These are phyloP conservation scores for Didymella keratinophila DNA, from an alignment of 2,329 filamentous ascomycete species.

Conservation along the genomic window DNA sequence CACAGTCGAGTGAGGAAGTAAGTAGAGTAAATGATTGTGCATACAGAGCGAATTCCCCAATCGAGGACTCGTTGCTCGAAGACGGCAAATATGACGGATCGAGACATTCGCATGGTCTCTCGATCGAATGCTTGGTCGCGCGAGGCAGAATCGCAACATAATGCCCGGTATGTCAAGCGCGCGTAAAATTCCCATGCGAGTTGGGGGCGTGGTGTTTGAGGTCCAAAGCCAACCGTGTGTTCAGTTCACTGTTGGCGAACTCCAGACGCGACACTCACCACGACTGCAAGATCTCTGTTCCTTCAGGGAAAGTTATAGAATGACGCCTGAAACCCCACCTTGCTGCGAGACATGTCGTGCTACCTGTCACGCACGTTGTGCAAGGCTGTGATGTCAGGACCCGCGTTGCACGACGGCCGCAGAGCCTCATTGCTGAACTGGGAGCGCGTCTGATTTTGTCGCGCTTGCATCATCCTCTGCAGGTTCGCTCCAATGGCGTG, in stretches of 20 bases:
- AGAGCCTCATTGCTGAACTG: conserved; percentile 15
- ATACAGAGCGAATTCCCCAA: too few relatives aligned
- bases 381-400: conserved; percentile 5
- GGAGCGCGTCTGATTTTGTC: conserved; percentile 8
- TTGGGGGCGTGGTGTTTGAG: not conserved
- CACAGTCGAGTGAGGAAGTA: not conserved
- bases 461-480: not conserved
- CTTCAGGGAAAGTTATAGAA: too few relatives aligned
- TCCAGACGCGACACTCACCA: too few relatives aligned
- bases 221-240: not conserved
- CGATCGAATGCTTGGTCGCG: not conserved
- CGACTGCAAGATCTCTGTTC: too few relatives aligned
- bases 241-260: not conserved
- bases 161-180: not conserved
- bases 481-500: too few relatives aligned
- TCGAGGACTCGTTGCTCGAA: too few relatives aligned
- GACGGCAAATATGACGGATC: not conserved
- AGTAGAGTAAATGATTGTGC: not conserved
- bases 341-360: not conserved
- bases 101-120: not conserved
- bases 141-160: not conserved
- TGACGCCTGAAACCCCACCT: too few relatives aligned
- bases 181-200: not conserved
- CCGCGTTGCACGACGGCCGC: conserved; percentile 18
- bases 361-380: not conserved